Evolutionary conservation across 148 eudicot genomes (phyloP), one percentile per base, ranked within the genome.

Genomic region (Fagopyrum tataricum): DNA sequence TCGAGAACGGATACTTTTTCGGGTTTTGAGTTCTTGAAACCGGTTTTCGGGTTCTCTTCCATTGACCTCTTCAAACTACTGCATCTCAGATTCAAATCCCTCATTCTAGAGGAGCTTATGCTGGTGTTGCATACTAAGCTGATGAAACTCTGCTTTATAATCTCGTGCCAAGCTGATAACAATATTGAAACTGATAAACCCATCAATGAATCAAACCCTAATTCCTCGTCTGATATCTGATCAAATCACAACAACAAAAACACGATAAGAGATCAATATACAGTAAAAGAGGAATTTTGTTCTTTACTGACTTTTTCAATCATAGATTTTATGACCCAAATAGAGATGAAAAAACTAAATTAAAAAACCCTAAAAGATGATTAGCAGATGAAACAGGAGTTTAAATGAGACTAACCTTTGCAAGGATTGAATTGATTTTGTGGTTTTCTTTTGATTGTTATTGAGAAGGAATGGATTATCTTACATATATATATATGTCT

Each of bases 101-200:
- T 79, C 66, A 79, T 58, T 42, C 77, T 75, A 37, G 80, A 48
- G 41, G 44, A 39, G 5, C 67, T 67, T 26, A 74, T 41, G 37
- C 72, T 26, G 9, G 72, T 79, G 72, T 70, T 44, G 74, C 70
- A 59, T 10, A 56, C 83, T 62, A 76, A 70, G 43, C 7, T 39
- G 51, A 79, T 81, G 56, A 81, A 37, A n/a, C 44, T 79, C 26
- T 84, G 85, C 18, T 43, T 84, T 69, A 86, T 26, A 70, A 84
- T 77, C 80, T 86, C 87, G 77, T 83, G 80, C 92, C 92, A 82
- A 42, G 86, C 86, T 52, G 92, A 88, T 48, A 79, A 52, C 31
- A 88, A 79, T 47, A 85, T 71, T 5, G 88, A 88, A 31, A 84
- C 44, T n/a, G 88, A 87, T 55, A 85, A 72, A 47, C 87, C 88